phyloP scores from a whole-genome alignment of 106 monocot species.

The Phalaenopsis equestris region DNA sequence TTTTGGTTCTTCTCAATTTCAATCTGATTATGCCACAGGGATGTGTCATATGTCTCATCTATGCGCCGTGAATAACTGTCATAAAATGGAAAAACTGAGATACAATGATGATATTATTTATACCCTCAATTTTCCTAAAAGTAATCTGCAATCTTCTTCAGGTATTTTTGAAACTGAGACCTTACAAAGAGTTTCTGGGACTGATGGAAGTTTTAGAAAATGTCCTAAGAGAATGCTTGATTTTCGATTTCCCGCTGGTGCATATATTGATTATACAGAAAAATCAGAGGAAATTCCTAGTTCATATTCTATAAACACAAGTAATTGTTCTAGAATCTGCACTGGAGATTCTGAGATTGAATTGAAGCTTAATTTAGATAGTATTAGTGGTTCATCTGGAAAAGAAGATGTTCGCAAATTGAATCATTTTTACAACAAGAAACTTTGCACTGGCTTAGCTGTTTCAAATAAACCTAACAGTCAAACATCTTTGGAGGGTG shows the following conservation, averaged over 20 bases:
- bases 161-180: conserved; percentile 2
- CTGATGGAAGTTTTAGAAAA: conserved; percentile 9
- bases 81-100: conserved; percentile 6
- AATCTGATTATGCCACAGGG: conserved; percentile 4
- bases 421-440: neutral
- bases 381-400: neutral
- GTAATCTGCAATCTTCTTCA: conserved; percentile 16
- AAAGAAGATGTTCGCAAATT: conserved; percentile 12
- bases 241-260: conserved; percentile 47
- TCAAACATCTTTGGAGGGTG: conserved; percentile 15
- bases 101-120: conserved; percentile 8
- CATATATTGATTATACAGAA: conserved; percentile 32
- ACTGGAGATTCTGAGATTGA: conserved; percentile 11
- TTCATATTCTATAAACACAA: conserved; percentile 8
- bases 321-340: conserved; percentile 7
- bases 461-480: conserved; percentile 56
- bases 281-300: conserved; percentile 12
- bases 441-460: conserved; percentile 4
- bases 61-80: neutral
- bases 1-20: conserved; percentile 28
- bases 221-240: conserved; percentile 36
- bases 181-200: conserved; percentile 5
- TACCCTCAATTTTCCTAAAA: conserved; percentile 25
- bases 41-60: conserved; percentile 11
- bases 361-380: conserved; percentile 21